These are phyloP conservation scores for Rhamnella rubrinervis DNA, from an alignment of 331 rosid species.

Conservation along the genomic window DNA sequence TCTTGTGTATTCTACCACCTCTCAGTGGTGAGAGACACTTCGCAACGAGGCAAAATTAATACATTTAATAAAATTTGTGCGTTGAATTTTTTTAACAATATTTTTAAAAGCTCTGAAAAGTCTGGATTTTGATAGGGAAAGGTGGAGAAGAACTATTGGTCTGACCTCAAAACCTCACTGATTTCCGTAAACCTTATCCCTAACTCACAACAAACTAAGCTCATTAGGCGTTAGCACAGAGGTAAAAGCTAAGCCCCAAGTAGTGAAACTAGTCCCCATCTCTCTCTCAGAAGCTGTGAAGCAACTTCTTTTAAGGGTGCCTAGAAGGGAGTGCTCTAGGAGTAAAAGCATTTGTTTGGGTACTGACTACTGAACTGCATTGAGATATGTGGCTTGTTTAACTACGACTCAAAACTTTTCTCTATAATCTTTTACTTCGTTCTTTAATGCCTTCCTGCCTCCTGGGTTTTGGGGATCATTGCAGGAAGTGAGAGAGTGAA, in stretches of 20 bases:
- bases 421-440: not conserved
- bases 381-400: constrained; percentile 27
- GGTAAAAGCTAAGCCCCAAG: no score
- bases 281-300: constrained; percentile 18
- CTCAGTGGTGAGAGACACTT: constrained; percentile 4
- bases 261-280: not conserved
- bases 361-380: constrained; percentile 14
- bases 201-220: constrained; percentile 18
- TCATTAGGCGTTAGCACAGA: not conserved
- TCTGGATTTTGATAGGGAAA: constrained; percentile 31
- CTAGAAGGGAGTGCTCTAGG: constrained; percentile 30
- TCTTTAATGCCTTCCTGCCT: constrained; percentile 8
- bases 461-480: constrained; percentile 20
- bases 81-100: not conserved
- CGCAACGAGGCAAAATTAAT: not conserved
- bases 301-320: constrained; percentile 20
- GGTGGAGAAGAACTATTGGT: constrained; percentile 33
- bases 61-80: not conserved
- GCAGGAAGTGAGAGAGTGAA: not conserved
- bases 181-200: constrained; percentile 45
- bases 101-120: constrained; percentile 7
- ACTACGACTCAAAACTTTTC: constrained; percentile 10
- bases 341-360: constrained; percentile 26
- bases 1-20: not conserved
- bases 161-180: constrained; percentile 28